Evolutionary conservation across 202 grass and related monocot species (phyloP), one percentile per base, ranked within the genome.

Genomic region (Schoenoplectus triqueter): DNA sequence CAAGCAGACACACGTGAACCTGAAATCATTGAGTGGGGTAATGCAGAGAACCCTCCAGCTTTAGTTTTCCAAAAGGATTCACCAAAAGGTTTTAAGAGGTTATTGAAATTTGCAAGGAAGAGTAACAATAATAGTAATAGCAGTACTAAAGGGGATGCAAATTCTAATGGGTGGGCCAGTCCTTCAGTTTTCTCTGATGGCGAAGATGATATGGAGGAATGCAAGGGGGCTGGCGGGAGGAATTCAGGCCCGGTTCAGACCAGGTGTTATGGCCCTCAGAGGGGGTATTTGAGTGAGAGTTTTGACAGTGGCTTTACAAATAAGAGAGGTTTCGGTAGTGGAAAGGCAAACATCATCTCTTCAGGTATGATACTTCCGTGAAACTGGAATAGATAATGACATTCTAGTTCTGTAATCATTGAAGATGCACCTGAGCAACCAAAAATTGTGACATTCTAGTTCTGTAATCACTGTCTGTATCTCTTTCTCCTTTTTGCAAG

Each of bases 21-120:
- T 10, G 97, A 94, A 90, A 91, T 90, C 75, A 94, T 99, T 39
- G 97, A 99, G 83, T 99, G 97, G 97, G 97, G 92, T 80, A 99
- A 99, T 92, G 97, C 97, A 68, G 92, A 99, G 85, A 96, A 99
- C 86, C 97, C 93, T 66, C 93, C 93, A 64, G 90, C 97, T 57
- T 85, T 99, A 73, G 92, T 99, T 86, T 96, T 91, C 90, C 93
- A 99, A 74, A 99, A 95, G 81, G 97, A 96, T 87, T 85, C 90
- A 40, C 97, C 97, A 8, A 99, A 96, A 89, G 97, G 97, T 80
- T 94, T 99, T 69, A 99, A 96, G 86, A 96, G 97, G 87, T 86
- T 99, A 57, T 80, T 99, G 44, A 96, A 96, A 88, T 99, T 99
- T 91, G 92, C 97, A 64, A 90, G 97, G 5, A 99, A 99, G 91